Evolutionary conservation across 148 eudicot genomes (phyloP), one percentile per base, ranked within the genome.

Genomic region (Beta vulgaris): DNA sequence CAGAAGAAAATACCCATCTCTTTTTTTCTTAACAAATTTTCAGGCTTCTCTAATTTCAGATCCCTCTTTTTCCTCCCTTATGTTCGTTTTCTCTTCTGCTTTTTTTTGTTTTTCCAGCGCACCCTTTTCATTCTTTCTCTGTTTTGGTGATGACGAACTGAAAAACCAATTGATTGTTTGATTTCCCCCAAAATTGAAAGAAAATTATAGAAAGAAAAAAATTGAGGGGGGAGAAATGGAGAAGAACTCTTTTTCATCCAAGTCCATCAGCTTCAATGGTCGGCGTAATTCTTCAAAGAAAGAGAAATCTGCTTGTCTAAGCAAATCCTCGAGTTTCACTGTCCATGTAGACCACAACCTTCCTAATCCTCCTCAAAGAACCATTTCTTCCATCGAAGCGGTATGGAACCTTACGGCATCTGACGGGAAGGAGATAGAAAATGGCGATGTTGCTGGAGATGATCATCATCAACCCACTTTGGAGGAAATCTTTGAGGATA

Each of bases 261-360:
- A 78, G 59, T 77, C 81, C 1, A 64, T 19, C 10, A 82, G 78
- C 46, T 59, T 77, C 37, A 78, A 73, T 43, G 72, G 71, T 36
- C 78, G 68, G 1, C 39, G 26, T 43, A 19, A 39, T 5, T 28
- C 66, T 18, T 42, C 53, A 4, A 28, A 14, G 16, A 31, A 59
- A 9, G 76, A 78, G 43, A 82, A 78, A 10, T 19, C 54, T n/a
- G 3, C 18, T 60, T 43, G 60, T 64, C 68, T 78, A 35, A 54
- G 42, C 57, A 78, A 77, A 69, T 73, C 85, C 23, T 82, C 79
- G 11, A 82, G 81, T 49, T 82, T 78, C 44, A 74, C 59, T 12
- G 76, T 35, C 39, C 68, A 34, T 43, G 46, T 39, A 19, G 79
- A 78, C 3, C 72, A 73, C 3, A 65, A 26, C 23, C 48, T 26